Base-by-base conservation (phyloP, 257 asterid genomes). In the Solanum clarkiae region DNA sequence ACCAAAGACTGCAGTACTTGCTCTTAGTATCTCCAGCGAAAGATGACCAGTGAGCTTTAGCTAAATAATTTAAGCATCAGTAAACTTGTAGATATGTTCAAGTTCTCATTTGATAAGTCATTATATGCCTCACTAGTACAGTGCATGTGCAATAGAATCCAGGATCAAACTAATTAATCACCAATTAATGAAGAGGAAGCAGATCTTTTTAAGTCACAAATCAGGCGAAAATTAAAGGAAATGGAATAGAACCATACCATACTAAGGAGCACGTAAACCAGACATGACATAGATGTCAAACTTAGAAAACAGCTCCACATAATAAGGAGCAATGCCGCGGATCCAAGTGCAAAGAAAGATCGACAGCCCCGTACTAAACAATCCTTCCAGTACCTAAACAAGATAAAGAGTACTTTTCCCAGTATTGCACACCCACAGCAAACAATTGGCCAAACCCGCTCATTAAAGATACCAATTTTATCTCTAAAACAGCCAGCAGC, bases 261-360 rank as follows among this genome's bases (percentile, higher is more conserved):
- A 90, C 97, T 97, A 91, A 93, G 93, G 88, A 97, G 98, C 91
- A 97, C 95, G 69, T 94, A 97, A 45, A 94, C 90, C 85, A 97
- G 98, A 83, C 98, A 97, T 20, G 98, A 90, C 90, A 95, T 86
- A 10, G 99, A 97, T 59, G 99, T 95, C 93, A 97, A 91, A 92
- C 98, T 97, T 68, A 97, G 91, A 88, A 95, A 97, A 93, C 95
- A 97, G 89, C 98, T 93, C 99, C 99, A 97, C 99, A 97, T 93
- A 84, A 97, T 93, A 74, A 93, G 90, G 71, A 97, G 96, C 88
- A 95, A 88, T 59, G 99, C 99, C 2, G 98, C 96, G 13, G 99
- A 91, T 86, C 97, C 99, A 88, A 97, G 92, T 84, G 92, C 93
- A n/a, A 89, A 26, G 86, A 97, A 90, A 8, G 99, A 97, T 80